Conservation (phyloP, 345 rosid genomes). For the Salix dunnii region DNA sequence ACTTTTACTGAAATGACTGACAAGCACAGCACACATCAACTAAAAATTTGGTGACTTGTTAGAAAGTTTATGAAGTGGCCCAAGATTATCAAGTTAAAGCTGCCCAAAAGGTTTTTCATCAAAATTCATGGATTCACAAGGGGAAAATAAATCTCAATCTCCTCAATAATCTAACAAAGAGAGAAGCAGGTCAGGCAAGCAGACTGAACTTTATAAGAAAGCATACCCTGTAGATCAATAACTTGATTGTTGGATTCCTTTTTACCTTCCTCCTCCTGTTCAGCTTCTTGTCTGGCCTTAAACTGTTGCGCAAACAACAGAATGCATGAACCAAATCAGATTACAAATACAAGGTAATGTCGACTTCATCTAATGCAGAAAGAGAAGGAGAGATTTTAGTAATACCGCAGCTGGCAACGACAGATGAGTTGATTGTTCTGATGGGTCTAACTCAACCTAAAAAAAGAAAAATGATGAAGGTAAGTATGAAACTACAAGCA, state of each 20-base stretch:
- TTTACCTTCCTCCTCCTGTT: slow-evolving; percentile 30
- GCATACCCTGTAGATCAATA: slow-evolving; percentile 40
- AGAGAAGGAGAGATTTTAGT: too few species aligned
- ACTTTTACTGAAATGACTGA: neutral
- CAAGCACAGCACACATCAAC: neutral
- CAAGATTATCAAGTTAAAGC: neutral
- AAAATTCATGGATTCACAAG: neutral
- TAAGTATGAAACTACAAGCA: too few species aligned
- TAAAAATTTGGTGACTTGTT: neutral
- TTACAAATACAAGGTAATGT: neutral
- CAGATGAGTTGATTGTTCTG: neutral
- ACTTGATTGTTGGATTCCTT: slow-evolving; percentile 28
- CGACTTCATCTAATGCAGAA: neutral
- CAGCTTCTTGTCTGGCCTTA: slow-evolving; percentile 51
- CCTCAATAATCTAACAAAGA: neutral
- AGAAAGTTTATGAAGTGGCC: neutral
- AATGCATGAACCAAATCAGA: slow-evolving; percentile 2
- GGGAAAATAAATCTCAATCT: neutral
- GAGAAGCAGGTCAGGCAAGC: neutral
- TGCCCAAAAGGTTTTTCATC: neutral
- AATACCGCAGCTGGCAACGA: neutral
- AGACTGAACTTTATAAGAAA: neutral
- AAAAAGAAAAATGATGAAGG: too few species aligned
- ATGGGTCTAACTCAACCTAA: too few species aligned
- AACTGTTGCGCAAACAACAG: slow-evolving; percentile 30